Evolutionary conservation across 176 grass and related monocot genomes (phyloP), one percentile per base, ranked within the genome.

Genomic region (Oryza rufipogon): DNA sequence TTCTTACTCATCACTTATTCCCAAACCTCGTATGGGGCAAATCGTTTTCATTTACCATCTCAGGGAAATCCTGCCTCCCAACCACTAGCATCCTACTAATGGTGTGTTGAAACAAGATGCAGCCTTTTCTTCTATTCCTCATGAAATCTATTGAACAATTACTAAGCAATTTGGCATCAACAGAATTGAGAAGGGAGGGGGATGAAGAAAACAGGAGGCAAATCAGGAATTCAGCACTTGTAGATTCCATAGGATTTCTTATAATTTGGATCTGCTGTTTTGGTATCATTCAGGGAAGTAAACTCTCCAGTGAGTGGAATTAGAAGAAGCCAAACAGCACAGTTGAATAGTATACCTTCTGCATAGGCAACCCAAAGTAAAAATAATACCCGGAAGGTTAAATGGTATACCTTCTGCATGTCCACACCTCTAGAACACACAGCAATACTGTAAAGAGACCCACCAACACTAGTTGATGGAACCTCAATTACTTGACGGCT

Each of bases 401-500:
- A 66, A 34, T 17, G 38, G 17, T 30, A 85, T 90, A 93, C 96
- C 96, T 95, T 98, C 41, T 92, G 89, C 46, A 87, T 84, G 56
- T 98, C 96, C 78, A 78, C 45, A 73, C 93, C 93, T 80, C 96
- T 98, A 78, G 88, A 89, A 70, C 91, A 90, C 78, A 98, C 81
- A 11, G 89, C 91, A 88, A 98, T 86, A 94, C 89, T 85, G 89
- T 89, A 92, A 61, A 85, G 74, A 84, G 91, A 98, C 4, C 96
- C 96, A 7, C 89, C 96, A 86, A 95, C 85, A 91, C 86, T 94
- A 45, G 66, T 45, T 64, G 91, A 54, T 77, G 93, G 93, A 70
- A 98, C 86, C 82, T 95, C 91, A 86, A 98, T 80, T 86, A 95
- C 88, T 68, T 98, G 91, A 38, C 89, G 91, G 68, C 89, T 90